Base-by-base conservation (phyloP, 345 rosid genomes). In the Arabis alpina region DNA sequence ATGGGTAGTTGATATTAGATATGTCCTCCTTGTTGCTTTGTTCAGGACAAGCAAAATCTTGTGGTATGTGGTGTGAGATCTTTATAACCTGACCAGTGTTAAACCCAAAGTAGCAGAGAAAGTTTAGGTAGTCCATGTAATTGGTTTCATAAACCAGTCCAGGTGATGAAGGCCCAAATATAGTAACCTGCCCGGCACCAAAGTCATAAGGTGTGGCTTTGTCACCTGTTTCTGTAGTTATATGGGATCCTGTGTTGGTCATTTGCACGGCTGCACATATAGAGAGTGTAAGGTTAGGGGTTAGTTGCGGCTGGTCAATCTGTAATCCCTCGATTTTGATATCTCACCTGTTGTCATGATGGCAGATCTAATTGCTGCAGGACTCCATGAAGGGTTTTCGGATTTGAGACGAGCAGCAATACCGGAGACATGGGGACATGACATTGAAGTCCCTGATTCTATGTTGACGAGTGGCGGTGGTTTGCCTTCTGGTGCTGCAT, bases 401-500 rank as follows among this genome's bases (percentile, higher is more conserved):
- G 83, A 75, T 81, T 90, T 90, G 45, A 90, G 79, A 7, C 68
- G 67, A 0, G 91, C 88, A 25, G 86, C 88, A 24, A 87, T 63
- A 32, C 88, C 91, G 0, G 93, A 82, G 54, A 90, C 89, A 27
- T 87, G 93, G 8, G 93, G 95, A 57, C 90, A 85, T 27, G 98
- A 54, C 96, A 89, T 86, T 70, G 98, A 89, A 70, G 94, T 86
- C 67, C 96, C 96, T 16, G 94, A 87, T 12, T 85, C 39, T 9
- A 89, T 65, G 54, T 80, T 82, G 78, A 77, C 87, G 11, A 58
- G 72, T 11, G 77, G 85, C 1, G 84, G 83, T 8, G 44, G 49
- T 74, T 84, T 83, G 13, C 84, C 88, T 73, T 40, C 55, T 23
- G 66, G 83, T 64, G 83, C 74, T 40, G 10, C 61, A 1, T 11